These are phyloP conservation scores for Berberis vulgaris DNA, from an alignment of 164 flowering plant genomes.

Conservation along the genomic window DNA sequence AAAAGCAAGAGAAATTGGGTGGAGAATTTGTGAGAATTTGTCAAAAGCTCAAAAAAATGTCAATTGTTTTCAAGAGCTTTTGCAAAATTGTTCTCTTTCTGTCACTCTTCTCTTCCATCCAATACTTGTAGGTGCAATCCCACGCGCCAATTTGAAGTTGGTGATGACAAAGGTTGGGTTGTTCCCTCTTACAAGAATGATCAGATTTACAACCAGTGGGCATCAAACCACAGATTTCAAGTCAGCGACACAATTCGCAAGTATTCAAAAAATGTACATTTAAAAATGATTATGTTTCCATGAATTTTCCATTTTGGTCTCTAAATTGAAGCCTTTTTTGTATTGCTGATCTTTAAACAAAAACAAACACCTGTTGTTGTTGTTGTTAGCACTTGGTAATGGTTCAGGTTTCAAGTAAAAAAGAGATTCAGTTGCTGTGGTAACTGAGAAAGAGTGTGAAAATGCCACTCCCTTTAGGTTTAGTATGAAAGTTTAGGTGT, in stretches of 20 bases:
- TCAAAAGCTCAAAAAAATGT: too few species aligned
- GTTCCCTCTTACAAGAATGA: conserved; percentile 29
- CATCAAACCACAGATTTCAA: conserved; percentile 47
- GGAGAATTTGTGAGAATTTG: too few species aligned
- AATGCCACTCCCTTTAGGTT: conserved; percentile 31
- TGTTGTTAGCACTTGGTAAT: background rate
- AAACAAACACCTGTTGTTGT: background rate
- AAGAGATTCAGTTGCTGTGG: conserved; percentile 65
- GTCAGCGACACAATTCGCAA: conserved; percentile 55
- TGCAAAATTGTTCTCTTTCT: conserved; percentile 10
- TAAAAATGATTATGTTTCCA: background rate
- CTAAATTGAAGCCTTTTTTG: background rate
- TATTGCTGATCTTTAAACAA: background rate
- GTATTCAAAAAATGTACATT: conserved; percentile 11
- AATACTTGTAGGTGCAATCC: conserved; percentile 12
- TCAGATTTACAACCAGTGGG: conserved; percentile 53
- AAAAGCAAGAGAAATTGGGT: too few species aligned
- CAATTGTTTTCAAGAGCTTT: background rate
- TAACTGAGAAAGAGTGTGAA: conserved; percentile 39
- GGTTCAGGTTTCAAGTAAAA: conserved; percentile 49
- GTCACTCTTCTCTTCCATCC: conserved; percentile 15
- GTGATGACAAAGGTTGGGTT: conserved; percentile 47
- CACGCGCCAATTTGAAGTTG: conserved; percentile 33
- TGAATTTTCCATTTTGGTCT: background rate
- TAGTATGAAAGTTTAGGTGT: too few species aligned